Evolutionary conservation across 352 stramenopile species (phyloP), one percentile per base, ranked within the genome.

Genomic region (Pythium scleroteichum): DNA sequence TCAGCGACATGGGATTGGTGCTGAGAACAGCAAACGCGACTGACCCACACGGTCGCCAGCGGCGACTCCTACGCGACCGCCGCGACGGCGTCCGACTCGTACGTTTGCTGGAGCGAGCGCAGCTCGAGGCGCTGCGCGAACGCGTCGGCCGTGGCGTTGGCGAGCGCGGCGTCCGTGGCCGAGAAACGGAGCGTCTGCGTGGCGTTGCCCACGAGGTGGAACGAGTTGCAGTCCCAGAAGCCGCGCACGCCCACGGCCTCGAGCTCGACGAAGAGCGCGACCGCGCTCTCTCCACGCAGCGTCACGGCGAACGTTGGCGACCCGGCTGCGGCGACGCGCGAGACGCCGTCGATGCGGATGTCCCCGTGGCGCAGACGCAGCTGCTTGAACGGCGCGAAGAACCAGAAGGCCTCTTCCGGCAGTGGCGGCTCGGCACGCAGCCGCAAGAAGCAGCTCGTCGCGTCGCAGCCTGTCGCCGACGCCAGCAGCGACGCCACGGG

Each of bases 181-280:
- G 62, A n/a, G 62, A 92, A 94, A 7, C 49, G 44, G 20, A 94
- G 58, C 32, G 67, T 74, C 50, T 79, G 75, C 24, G 69, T 78
- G 54, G 73, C 51, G 52, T 86, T 87, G 24, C 69, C 63, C n/a
- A 90, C 48, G 68, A 96, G 75, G 57, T 92, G 48, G 55, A 94
- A 83, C 47, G 80, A 83, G 54, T 92, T 96, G 24, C 67, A 57
- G 53, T 73, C 85, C 82, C 82, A 96, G 50, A 81, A 76, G 1
- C 87, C 87, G 1, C 66, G 58, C 32, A 85, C 64, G n/a, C 64
- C 62, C 2, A 53, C 64, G 5, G 61, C 68, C 44, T 89, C 70
- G 24, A 96, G 44, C 57, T 88, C 82, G 27, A 94, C 87, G 50
- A 94, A 94, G 17, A 93, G 65, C n/a, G 82, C 83, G 39, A 90